phyloP scores from a whole-genome alignment of 108 stramenopile genomes.

The Aurantiochytrium sp. region DNA sequence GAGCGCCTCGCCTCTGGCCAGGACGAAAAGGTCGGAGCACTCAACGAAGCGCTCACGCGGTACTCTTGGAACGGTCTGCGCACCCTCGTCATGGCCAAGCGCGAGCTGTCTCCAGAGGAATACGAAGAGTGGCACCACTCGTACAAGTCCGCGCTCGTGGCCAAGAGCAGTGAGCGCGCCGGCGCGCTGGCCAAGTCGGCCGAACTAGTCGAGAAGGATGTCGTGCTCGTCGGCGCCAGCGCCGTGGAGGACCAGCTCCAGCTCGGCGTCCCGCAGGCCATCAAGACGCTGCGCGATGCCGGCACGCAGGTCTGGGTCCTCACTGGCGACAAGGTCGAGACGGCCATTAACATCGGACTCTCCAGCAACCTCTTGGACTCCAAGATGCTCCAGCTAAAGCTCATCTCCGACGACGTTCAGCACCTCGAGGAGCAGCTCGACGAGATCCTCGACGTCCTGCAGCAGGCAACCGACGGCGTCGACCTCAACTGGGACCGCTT shows the following conservation, averaged over 20 bases:
- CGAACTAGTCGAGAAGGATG: slow-evolving; percentile 37
- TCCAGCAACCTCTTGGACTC: slow-evolving; percentile 48
- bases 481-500: background rate
- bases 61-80: slow-evolving; percentile 49
- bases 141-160: slow-evolving; percentile 34
- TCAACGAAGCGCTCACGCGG: background rate
- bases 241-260: slow-evolving; percentile 72
- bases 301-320: slow-evolving; percentile 59
- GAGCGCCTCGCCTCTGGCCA: slow-evolving; percentile 31
- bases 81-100: slow-evolving; percentile 46
- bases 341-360: slow-evolving; percentile 63
- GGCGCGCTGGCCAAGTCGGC: slow-evolving; percentile 20
- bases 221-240: slow-evolving; percentile 57
- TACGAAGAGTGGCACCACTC: slow-evolving; percentile 27
- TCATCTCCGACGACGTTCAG: background rate
- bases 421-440: slow-evolving; percentile 1
- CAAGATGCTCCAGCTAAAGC: slow-evolving; percentile 23
- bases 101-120: slow-evolving; percentile 34
- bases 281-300: slow-evolving; percentile 37
- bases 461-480: background rate
- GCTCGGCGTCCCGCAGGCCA: slow-evolving; percentile 63
- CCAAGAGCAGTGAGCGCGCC: slow-evolving; percentile 33
- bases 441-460: background rate
- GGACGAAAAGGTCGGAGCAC: background rate
- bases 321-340: slow-evolving; percentile 68